phyloP scores from a whole-genome alignment of 2,329 filamentous ascomycete species.

The Botrytis cinerea region DNA sequence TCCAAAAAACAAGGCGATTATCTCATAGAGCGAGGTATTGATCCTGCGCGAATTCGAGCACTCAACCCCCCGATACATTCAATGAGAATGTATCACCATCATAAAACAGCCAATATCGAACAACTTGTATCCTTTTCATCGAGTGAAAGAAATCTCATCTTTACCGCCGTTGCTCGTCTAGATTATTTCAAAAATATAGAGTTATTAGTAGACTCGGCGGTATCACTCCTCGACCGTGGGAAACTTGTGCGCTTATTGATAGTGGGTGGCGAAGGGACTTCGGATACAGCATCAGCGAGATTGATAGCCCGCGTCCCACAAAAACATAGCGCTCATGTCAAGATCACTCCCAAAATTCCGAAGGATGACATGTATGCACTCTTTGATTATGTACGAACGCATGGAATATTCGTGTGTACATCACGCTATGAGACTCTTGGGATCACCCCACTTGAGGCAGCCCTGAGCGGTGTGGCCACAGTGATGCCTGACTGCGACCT shows the following conservation, averaged over 20 bases:
- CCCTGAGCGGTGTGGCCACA: conserved; percentile 27
- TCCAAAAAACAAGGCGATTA: conserved; percentile 28
- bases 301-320: conserved; percentile 24
- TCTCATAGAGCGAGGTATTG: conserved; percentile 26
- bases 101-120: neutral
- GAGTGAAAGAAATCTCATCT: conserved; percentile 24
- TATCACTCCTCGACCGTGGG: conserved; percentile 24
- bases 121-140: conserved; percentile 17
- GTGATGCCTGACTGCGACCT: conserved; percentile 26
- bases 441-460: conserved; percentile 28
- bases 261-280: conserved; percentile 25
- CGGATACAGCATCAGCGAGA: conserved; percentile 8
- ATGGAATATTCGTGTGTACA: conserved; percentile 29
- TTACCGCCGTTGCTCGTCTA: conserved; percentile 29
- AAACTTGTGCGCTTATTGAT: conserved; percentile 23
- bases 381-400: conserved; percentile 23
- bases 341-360: conserved; percentile 27
- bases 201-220: conserved; percentile 25
- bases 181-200: conserved; percentile 30
- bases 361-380: conserved; percentile 29
- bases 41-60: conserved; percentile 24
- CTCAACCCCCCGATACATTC: conserved; percentile 28
- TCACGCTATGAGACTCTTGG: conserved; percentile 29
- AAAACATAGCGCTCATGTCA: conserved; percentile 25
- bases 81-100: conserved; percentile 13